Conservation (phyloP, 2,329 filamentous ascomycete species). For the Aspergillus persii region DNA sequence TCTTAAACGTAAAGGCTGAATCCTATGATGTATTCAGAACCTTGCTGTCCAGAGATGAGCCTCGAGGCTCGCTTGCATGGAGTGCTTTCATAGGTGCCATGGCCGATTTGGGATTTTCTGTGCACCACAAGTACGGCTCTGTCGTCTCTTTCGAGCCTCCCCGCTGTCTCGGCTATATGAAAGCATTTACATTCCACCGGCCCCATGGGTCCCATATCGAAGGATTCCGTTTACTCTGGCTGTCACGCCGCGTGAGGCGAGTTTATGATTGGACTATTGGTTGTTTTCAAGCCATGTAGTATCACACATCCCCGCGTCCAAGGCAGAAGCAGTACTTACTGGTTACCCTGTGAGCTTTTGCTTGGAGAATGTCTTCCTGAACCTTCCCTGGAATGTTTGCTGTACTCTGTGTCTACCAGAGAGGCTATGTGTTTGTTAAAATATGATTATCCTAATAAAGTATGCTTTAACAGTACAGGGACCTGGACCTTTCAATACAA, state of each 20-base stretch:
- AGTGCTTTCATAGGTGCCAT: constrained; percentile 43
- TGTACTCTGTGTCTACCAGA: too few species aligned
- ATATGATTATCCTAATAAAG: too few species aligned
- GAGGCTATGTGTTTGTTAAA: too few species aligned
- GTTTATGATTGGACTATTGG: neutral
- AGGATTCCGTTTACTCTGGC: constrained; percentile 4
- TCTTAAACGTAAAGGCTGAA: constrained; percentile 39
- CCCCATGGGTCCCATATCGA: constrained; percentile 8
- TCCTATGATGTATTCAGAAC: constrained; percentile 41
- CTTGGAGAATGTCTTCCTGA: too few species aligned
- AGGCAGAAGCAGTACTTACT: too few species aligned
- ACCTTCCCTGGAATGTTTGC: too few species aligned
- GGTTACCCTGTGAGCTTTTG: too few species aligned
- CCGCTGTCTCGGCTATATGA: neutral
- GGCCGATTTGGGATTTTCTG: constrained; percentile 42
- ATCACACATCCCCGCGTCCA: too few species aligned
- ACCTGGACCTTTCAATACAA: too few species aligned
- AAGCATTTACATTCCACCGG: constrained; percentile 8
- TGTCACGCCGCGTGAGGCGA: neutral
- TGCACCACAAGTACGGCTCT: constrained; percentile 43
- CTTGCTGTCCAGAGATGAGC: constrained; percentile 23
- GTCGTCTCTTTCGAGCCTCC: constrained; percentile 34
- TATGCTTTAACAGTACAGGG: too few species aligned
- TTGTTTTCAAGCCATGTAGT: neutral
- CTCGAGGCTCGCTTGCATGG: constrained; percentile 23